phyloP scores from a whole-genome alignment of 2,329 filamentous ascomycete species.

The Xylariaceae sp. region DNA sequence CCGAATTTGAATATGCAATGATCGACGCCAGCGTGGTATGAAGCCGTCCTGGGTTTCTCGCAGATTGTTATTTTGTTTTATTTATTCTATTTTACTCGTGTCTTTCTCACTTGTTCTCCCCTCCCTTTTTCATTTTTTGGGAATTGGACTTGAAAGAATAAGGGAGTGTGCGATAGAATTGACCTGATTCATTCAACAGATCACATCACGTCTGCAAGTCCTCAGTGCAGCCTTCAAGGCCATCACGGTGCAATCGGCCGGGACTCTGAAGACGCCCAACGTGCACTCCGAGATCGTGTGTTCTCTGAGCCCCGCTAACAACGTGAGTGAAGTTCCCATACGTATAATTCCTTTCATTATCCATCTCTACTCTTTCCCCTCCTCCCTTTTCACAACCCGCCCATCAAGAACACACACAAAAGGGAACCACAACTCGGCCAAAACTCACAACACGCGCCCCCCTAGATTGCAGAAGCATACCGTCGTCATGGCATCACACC shows the following conservation, averaged over 20 bases:
- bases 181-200: constrained; percentile 37
- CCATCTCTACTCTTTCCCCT: not conserved
- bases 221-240: constrained; percentile 73
- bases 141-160: not conserved
- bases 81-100: not conserved
- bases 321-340: constrained; percentile 47
- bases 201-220: constrained; percentile 67
- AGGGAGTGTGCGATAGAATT: not conserved
- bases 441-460: not conserved
- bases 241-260: constrained; percentile 58
- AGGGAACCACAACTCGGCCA: not conserved
- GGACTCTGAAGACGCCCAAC: constrained; percentile 69
- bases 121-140: no score
- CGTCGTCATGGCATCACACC: constrained; percentile 77
- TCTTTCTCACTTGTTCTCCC: not conserved
- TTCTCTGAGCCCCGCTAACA: constrained; percentile 74
- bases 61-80: not conserved
- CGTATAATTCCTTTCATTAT: not conserved
- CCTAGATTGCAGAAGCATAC: constrained; percentile 85
- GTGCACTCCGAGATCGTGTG: constrained; percentile 86
- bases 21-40: constrained; percentile 76
- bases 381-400: not conserved
- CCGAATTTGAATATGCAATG: constrained; percentile 87
- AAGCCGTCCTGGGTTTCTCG: constrained; percentile 26
- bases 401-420: not conserved